Conservation (phyloP, 2,329 filamentous ascomycete genomes). For the Periglandula ipomoeae region DNA sequence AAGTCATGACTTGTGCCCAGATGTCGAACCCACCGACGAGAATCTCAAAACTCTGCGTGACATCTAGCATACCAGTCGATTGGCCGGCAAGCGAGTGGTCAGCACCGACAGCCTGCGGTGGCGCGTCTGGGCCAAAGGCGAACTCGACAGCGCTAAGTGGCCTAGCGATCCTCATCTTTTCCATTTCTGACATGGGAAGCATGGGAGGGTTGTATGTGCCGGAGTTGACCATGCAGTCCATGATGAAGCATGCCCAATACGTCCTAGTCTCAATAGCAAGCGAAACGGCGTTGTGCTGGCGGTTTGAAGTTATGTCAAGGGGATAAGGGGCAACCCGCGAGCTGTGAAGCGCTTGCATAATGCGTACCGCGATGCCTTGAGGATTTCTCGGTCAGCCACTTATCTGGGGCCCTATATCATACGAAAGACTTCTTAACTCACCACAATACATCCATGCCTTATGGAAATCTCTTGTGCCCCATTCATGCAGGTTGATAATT, state of each 20-base stretch:
- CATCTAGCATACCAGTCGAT: slow-evolving; percentile 14
- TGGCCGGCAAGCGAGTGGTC: slow-evolving; percentile 5
- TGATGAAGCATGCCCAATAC: slow-evolving; percentile 36
- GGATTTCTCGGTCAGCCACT: not conserved
- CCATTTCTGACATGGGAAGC: slow-evolving; percentile 25
- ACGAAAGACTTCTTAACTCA: slow-evolving; percentile 7
- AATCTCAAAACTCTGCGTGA: slow-evolving; percentile 23
- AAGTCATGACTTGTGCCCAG: slow-evolving; percentile 31
- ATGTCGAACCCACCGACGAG: slow-evolving; percentile 35
- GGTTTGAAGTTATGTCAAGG: slow-evolving; percentile 16
- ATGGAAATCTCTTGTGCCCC: slow-evolving; percentile 31
- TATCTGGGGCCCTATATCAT: too few relatives aligned
- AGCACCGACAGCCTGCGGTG: slow-evolving; percentile 5
- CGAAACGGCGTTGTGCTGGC: slow-evolving; percentile 13
- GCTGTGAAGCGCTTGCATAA: slow-evolving; percentile 27
- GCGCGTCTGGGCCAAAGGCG: slow-evolving; percentile 24
- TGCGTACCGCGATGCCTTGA: slow-evolving; percentile 27
- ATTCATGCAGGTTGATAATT: slow-evolving; percentile 30
- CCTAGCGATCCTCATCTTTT: slow-evolving; percentile 21
- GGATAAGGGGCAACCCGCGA: slow-evolving; percentile 18
- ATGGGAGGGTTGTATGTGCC: slow-evolving; percentile 29
- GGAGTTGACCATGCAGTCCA: slow-evolving; percentile 34
- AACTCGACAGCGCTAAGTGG: slow-evolving; percentile 27
- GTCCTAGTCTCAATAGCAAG: slow-evolving; percentile 28
- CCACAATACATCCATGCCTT: slow-evolving; percentile 34